Evolutionary conservation across 2,329 filamentous ascomycete species (phyloP), one percentile per base, ranked within the genome.

Genomic region (Cladosporium oxysporum): DNA sequence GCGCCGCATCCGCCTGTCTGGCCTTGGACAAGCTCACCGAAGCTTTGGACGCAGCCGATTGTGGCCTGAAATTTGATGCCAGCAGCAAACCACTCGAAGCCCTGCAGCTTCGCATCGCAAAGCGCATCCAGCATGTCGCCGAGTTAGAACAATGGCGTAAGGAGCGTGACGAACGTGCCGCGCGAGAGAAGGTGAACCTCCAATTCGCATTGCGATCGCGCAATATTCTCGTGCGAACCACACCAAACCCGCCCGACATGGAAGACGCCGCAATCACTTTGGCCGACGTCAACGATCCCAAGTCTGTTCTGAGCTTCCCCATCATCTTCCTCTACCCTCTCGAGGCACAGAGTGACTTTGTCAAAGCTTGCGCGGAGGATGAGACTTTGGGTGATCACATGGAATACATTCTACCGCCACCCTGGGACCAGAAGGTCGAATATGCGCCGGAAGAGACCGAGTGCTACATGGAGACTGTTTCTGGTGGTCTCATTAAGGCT

Each of bases 281-380:
- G 6, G 84, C 89, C 2, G 88, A 96, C 73, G 86, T 90, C 21
- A 81, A 91, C 29, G 91, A 95, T 69, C 87, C 91, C 5, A 84
- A 84, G 28, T 93, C 90, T 70, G 83, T 84, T 0, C 83, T 99
- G 1, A 83, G 83, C 3, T 91, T 97, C 73, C 95, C 95, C 0
- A 84, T 90, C 0, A 84, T 98, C 67, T 80, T 99, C 64, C 83
- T 99, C 65, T 99, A 99, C 77, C 94, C 95, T 5, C 82, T 90
- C 69, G 84, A 92, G 68, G 83, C 90, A 57, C 89, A 98, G 81
- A 91, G 88, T 1, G 95, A 99, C 78, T 95, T 99, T 73, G 86
- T 99, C 79, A 97, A 96, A 81, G 87, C 87, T 0, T 95, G 97
- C 72, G 84, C 84, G 62, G 95, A 98, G 82, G 87, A 84, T 67